Conservation (phyloP, 305 asterid species). For the Salvia sclarea region DNA sequence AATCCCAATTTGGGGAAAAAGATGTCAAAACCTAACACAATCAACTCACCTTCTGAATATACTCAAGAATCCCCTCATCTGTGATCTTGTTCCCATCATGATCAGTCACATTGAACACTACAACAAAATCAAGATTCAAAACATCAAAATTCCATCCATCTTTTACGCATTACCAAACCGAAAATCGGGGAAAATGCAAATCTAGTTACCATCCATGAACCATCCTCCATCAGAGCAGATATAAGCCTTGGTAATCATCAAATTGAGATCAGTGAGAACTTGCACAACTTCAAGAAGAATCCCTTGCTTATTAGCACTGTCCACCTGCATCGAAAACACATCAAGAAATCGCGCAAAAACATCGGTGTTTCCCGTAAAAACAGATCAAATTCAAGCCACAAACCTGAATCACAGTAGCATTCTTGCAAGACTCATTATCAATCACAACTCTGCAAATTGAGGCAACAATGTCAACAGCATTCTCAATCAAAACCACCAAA, state of each 20-base stretch:
- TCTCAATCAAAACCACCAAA: not conserved
- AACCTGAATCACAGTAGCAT: conserved; percentile 84
- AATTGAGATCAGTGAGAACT: conserved; percentile 88
- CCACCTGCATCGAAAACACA: conserved; percentile 58
- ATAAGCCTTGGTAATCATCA: conserved; percentile 77
- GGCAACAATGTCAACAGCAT: conserved; percentile 7
- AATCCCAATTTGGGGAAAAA: conserved; percentile 6
- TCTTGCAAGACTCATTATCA: conserved; percentile 85
- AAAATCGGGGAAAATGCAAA: not conserved
- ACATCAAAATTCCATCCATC: conserved; percentile 22
- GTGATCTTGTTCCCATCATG: conserved; percentile 78
- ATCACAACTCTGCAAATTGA: conserved; percentile 68
- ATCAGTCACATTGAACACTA: conserved; percentile 93
- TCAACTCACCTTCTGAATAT: conserved; percentile 70
- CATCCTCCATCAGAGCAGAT: conserved; percentile 98
- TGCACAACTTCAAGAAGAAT: conserved; percentile 93
- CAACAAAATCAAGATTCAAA: not conserved
- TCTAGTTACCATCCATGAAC: conserved; percentile 92
- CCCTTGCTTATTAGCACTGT: conserved; percentile 92
- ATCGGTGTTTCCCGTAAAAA: too few species aligned
- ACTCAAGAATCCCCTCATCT: conserved; percentile 73
- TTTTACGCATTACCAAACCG: too few species aligned
- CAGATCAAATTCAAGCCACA: conserved; percentile 4
- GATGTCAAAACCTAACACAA: conserved; percentile 18
- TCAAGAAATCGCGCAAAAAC: not conserved